A percentile compares a stretch with the other conserved stretches of the same genome.
These are phyloP conservation scores for Suaeda aralocaspica DNA, from an alignment of 148 eudicot species.

Conservation along the genomic window DNA sequence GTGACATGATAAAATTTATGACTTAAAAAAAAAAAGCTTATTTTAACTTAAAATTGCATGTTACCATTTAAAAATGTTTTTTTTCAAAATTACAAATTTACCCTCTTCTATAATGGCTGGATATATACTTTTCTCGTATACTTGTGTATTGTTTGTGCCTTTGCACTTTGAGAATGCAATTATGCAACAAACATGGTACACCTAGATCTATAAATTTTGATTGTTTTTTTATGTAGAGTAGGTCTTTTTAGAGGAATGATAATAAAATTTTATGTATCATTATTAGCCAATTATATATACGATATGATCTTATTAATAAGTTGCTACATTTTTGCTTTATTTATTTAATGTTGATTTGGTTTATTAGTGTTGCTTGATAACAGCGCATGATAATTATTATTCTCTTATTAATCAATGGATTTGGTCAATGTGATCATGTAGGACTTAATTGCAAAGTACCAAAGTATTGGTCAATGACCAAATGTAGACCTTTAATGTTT, in stretches of 20 bases:
- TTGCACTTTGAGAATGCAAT: slow-evolving; percentile 7
- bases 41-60: no score
- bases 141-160: background rate
- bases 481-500: no score
- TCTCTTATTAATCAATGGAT: background rate
- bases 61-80: no score
- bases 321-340: background rate
- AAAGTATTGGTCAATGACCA: no score
- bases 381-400: background rate
- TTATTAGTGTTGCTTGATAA: background rate
- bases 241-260: background rate
- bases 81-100: no score
- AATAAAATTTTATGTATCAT: background rate
- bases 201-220: slow-evolving; percentile 20
- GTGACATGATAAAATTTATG: no score
- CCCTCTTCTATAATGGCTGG: no score
- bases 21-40: no score
- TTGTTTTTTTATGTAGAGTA: background rate
- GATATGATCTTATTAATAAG: background rate
- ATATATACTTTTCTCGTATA: no score
- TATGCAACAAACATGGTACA: slow-evolving; percentile 16
- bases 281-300: slow-evolving; percentile 17
- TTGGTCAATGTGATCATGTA: no score
- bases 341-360: background rate
- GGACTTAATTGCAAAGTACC: background rate